Evolutionary conservation across 2,329 filamentous ascomycete genomes (phyloP), one percentile per base, ranked within the genome.

Genomic region (Trichoderma sp.): DNA sequence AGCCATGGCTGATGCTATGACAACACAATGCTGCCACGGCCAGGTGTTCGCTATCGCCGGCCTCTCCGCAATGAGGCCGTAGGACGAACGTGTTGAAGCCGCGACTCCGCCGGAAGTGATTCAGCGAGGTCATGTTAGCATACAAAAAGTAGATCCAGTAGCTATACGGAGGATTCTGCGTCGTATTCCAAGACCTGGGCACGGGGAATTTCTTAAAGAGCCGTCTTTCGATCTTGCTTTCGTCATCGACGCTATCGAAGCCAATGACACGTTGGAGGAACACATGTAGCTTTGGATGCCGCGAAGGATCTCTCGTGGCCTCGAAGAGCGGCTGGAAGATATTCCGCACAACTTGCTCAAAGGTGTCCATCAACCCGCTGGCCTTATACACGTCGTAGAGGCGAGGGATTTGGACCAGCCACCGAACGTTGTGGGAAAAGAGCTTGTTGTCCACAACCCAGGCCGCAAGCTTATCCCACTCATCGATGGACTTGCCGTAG

Each of bases 141-240:
- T 95, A 98, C 61, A 98, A 83, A 74, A 97, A 96, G 79, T 99
- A 99, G 74, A 98, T 91, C 95, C 95, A 99, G 79, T 99, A 99
- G 75, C 91, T 97, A 80, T 99, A 99, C 0, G 95, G 95, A 15
- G 95, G 95, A 74, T 99, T 99, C 77, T 98, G 93, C 72, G 91
- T 93, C 0, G 92, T 93, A 69, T 88, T 86, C 95, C 95, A 99
- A 62, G 88, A 88, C 67, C 88, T 90, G 5, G 95, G 94, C 24
- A 95, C 88, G 0, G 95, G 95, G 70, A 96, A 99, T 76, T 99
- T 99, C 73, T 90, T 90, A 80, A 93, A 97, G n/a, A 98, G 84
- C 21, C 95, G 89, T 30, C 94, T 88, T 78, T 99, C 95, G 2
- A 93, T 85, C 79, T 99, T 99, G 82, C 93, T 97, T 80, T 99